Percentiles rank a stretch among this genome's conserved stretches.
Conservation (phyloP, 78 protist species). For the Polysphondylium violaceum region DNA sequence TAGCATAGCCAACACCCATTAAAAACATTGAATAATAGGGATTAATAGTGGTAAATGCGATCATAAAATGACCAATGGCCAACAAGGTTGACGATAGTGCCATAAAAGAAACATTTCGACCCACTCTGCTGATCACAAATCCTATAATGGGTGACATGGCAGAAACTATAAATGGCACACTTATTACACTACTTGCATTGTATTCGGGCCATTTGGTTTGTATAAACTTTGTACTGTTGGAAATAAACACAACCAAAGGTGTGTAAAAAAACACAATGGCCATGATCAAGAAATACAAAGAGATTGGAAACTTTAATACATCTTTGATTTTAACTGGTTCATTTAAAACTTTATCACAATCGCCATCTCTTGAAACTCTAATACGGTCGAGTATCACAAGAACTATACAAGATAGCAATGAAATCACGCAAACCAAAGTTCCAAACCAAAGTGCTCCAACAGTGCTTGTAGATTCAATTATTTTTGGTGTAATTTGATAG, state of each 20-base stretch:
- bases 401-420: not conserved
- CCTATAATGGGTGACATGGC: not conserved
- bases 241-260: not conserved
- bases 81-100: not conserved
- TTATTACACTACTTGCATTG: not conserved
- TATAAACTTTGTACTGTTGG: not conserved
- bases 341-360: not conserved
- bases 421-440: not conserved
- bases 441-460: conserved; percentile 51
- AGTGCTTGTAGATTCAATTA: not conserved
- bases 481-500: conserved; percentile 21
- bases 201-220: not conserved
- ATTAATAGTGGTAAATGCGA: not conserved
- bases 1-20: not conserved
- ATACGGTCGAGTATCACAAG: not conserved
- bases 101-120: not conserved
- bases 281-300: not conserved
- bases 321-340: not conserved
- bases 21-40: not conserved
- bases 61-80: not conserved
- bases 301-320: not conserved
- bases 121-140: not conserved
- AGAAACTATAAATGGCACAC: not conserved
- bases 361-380: not conserved
- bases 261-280: not conserved